Conservation (phyloP, 2,329 filamentous ascomycete genomes). For the Ophiostoma fasciatum region DNA sequence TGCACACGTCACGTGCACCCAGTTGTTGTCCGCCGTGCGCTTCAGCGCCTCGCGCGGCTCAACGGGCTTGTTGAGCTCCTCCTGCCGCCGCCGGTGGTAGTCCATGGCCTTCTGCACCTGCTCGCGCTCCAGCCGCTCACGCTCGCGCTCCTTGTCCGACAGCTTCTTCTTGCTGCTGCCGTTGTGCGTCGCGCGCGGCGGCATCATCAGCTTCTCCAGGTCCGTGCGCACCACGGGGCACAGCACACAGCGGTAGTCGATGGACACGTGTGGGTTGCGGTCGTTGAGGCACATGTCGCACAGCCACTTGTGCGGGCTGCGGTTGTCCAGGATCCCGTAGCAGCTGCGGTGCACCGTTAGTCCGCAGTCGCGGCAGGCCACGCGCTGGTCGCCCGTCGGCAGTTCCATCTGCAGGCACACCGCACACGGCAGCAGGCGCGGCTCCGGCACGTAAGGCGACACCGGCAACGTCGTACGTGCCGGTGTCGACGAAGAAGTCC, state of each 20-base stretch:
- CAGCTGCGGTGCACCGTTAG: slow-evolving; percentile 84
- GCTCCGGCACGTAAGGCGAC: slow-evolving; percentile 62
- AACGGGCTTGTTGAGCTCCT: slow-evolving; percentile 67
- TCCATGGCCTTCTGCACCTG: slow-evolving; percentile 64
- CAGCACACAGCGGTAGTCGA: slow-evolving; percentile 83
- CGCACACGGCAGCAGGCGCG: slow-evolving; percentile 67
- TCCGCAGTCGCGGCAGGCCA: slow-evolving; percentile 76
- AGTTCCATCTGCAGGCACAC: slow-evolving; percentile 61
- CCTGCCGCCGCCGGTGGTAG: slow-evolving; percentile 70
- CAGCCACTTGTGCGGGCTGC: slow-evolving; percentile 66
- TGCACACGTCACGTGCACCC: slow-evolving; percentile 91
- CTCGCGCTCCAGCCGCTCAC: slow-evolving; percentile 74
- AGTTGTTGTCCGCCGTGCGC: slow-evolving; percentile 90
- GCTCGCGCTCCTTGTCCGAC: slow-evolving; percentile 78
- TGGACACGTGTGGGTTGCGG: slow-evolving; percentile 81
- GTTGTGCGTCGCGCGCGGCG: slow-evolving; percentile 60
- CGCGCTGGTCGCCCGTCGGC: slow-evolving; percentile 52
- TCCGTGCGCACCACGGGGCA: slow-evolving; percentile 74
- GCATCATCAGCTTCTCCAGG: slow-evolving; percentile 63
- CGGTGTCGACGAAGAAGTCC: too few relatives aligned
- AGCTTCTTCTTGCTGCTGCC: too few relatives aligned
- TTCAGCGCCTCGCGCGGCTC: slow-evolving; percentile 85
- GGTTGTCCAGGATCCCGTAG: slow-evolving; percentile 68
- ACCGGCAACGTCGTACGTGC: too few relatives aligned
- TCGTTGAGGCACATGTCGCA: slow-evolving; percentile 96